Evolutionary conservation across 495 filamentous ascomycete genomes (phyloP), one percentile per base, ranked within the genome.

Genomic region (Cercophora samala): DNA sequence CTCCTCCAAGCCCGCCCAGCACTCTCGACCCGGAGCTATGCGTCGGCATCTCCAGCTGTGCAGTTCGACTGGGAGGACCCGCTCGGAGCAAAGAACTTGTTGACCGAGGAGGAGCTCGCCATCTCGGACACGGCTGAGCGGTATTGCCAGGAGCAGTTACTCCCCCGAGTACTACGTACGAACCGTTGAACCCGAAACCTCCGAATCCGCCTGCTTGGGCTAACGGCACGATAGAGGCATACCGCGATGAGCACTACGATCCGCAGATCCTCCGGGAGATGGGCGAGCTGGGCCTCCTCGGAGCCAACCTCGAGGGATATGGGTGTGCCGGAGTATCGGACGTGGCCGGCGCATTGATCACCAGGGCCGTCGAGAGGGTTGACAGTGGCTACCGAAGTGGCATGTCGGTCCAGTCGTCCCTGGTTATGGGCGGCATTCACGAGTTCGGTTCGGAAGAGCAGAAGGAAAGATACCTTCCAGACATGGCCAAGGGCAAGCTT

Each of bases 361-460:
- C 92, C 22, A 88, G 95, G 73, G 95, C 95, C 69, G 96, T 99
- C 13, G 95, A 99, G 81, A 86, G 95, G 58, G 93, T 99, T 52
- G 95, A 99, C 75, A 93, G 90, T 59, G 95, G 95, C 52, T 99
- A 99, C 77, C 88, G 95, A 17, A 96, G 92, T 58, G 93, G 91
- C 64, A 97, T 97, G 91, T 96, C 91, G 18, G 95, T 99, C 13
- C 95, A 99, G 78, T 93, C 90, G 67, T 96, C 93, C 3, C 81
- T 99, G 58, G 92, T 91, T 22, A 99, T 99, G 96, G 94, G 93
- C 18, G 91, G 90, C n/a, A 98, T 99, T 74, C 84, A 96, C 73
- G 92, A 98, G 68, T 96, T 95, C 75, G 95, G 94, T 2, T 89
- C 92, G 25, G 76, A 87, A 68, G 95, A 98, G 82, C 88, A 90